Conservation (phyloP, 176 grass and related monocot genomes). For the Oryza australiensis region DNA sequence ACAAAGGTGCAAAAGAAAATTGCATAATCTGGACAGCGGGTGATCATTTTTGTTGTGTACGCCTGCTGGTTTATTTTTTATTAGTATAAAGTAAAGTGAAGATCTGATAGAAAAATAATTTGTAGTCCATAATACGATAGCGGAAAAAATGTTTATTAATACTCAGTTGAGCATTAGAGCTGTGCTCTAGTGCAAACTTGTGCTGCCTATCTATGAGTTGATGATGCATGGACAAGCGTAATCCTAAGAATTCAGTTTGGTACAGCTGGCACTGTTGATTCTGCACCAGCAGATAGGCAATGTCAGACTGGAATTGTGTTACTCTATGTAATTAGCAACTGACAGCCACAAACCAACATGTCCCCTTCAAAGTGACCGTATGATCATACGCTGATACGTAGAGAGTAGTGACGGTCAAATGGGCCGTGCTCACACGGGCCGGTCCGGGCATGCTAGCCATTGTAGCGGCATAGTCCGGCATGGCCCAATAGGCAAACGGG, state of each 20-base stretch:
- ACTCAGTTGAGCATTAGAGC: not conserved
- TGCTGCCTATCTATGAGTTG: not conserved
- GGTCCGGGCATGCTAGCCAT: too few relatives aligned
- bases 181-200: not conserved
- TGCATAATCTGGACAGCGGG: conserved; percentile 20
- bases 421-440: too few relatives aligned
- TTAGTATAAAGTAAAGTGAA: conserved; percentile 4
- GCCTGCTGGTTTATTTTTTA: not conserved
- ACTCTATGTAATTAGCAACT: too few relatives aligned
- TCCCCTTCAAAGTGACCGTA: too few relatives aligned
- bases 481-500: too few relatives aligned
- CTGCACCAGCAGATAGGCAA: not conserved
- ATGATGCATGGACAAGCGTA: not conserved
- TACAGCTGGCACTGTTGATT: not conserved
- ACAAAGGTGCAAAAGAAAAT: not conserved
- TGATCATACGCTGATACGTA: too few relatives aligned
- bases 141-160: not conserved
- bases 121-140: not conserved
- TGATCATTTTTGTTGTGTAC: conserved; percentile 38
- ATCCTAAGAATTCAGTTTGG: not conserved
- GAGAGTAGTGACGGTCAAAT: too few relatives aligned
- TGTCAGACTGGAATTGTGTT: too few relatives aligned
- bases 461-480: too few relatives aligned
- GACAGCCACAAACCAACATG: too few relatives aligned
- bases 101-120: conserved; percentile 21